These are phyloP conservation scores for Alternaria metachromatica DNA, from an alignment of 2,329 filamentous ascomycete genomes.

Conservation along the genomic window DNA sequence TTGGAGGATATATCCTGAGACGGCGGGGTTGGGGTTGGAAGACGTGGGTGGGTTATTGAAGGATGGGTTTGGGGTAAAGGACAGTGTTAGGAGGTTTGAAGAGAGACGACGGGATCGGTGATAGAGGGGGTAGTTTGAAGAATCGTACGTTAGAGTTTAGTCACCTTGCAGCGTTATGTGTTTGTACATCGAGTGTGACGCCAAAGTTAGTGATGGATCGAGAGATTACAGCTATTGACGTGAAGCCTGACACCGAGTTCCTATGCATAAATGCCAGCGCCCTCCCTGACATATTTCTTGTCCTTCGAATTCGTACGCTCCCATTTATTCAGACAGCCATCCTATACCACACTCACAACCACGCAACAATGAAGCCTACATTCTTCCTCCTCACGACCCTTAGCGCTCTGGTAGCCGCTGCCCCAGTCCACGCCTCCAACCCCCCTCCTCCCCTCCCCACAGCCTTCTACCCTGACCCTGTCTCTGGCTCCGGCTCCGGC, in stretches of 20 bases:
- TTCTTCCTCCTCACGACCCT: neutral
- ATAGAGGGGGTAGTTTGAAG: neutral
- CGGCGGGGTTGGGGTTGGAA: conserved; percentile 80
- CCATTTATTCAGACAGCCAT: neutral
- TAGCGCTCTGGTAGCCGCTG: neutral
- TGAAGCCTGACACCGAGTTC: neutral
- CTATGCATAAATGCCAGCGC: neutral
- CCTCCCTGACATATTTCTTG: neutral
- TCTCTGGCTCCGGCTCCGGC: neutral
- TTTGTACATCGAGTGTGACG: neutral
- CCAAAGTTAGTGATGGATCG: neutral
- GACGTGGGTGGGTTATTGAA: conserved; percentile 76
- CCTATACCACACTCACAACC: neutral
- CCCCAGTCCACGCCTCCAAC: neutral
- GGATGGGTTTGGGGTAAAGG: conserved; percentile 70
- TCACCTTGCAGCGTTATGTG: neutral
- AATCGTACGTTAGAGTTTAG: neutral
- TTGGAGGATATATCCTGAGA: conserved; percentile 84
- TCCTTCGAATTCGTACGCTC: neutral
- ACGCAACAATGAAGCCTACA: neutral
- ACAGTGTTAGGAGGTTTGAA: conserved; percentile 36
- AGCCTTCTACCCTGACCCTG: neutral
- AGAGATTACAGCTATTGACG: neutral
- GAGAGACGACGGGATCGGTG: conserved; percentile 11
- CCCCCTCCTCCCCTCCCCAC: neutral